Percentiles rank a stretch among this genome's conserved stretches.
Conservation (phyloP, 2,329 filamentous ascomycete genomes). For the Fusarium domesticum region DNA sequence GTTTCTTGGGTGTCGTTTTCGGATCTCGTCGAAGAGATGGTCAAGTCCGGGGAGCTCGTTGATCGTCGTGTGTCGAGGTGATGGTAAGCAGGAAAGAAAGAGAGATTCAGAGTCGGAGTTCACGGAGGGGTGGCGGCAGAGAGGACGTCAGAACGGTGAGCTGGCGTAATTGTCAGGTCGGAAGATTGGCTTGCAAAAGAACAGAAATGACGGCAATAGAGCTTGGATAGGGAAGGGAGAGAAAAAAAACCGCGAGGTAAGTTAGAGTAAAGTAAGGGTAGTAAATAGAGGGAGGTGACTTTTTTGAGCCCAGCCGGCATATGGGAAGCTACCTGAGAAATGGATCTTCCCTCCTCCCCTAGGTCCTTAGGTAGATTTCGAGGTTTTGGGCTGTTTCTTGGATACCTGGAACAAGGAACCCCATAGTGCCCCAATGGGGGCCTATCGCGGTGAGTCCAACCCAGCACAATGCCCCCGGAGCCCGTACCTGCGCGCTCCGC, state of each 20-base stretch:
- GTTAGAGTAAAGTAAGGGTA: slow-evolving; percentile 19
- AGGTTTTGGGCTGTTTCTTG: neutral
- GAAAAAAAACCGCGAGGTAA: too few relatives aligned
- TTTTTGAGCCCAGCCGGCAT: neutral
- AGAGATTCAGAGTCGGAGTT: slow-evolving; percentile 11
- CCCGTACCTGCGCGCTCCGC: slow-evolving; percentile 9
- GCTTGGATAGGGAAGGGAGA: too few relatives aligned
- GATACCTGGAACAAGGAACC: neutral
- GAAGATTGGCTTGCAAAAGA: neutral
- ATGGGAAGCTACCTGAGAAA: neutral
- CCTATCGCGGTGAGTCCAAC: too few relatives aligned
- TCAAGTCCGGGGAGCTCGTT: neutral
- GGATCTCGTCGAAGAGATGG: slow-evolving; percentile 7
- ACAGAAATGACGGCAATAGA: slow-evolving; percentile 1
- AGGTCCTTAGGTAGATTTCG: too few relatives aligned
- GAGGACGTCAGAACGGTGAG: neutral
- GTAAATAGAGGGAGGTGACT: slow-evolving; percentile 18
- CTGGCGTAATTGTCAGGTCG: neutral
- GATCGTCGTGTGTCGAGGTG: slow-evolving; percentile 22
- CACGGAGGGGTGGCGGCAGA: neutral
- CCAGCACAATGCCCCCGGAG: slow-evolving; percentile 6
- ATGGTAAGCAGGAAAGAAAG: slow-evolving; percentile 9
- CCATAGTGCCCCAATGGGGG: neutral
- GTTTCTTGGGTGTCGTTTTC: neutral
- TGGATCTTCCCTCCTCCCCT: neutral